A percentile compares a stretch with the other conserved stretches of the same genome.
These are phyloP conservation scores for Ceratobasidium sp. DNA, from an alignment of 1,284 basidiomycete genomes.

Conservation along the genomic window DNA sequence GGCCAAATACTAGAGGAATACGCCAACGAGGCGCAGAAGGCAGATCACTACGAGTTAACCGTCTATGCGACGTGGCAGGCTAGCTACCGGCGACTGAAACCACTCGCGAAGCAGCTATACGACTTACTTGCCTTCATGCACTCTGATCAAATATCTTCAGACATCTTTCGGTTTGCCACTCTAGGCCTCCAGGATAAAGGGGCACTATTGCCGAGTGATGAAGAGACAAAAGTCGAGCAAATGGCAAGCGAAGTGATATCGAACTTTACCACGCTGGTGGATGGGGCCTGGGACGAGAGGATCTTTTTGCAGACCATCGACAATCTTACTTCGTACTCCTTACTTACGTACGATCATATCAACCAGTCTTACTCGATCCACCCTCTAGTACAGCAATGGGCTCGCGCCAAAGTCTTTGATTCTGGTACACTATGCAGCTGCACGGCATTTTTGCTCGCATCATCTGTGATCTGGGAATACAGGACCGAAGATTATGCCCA, in stretches of 20 bases:
- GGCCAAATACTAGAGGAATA: neutral
- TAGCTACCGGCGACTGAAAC: neutral
- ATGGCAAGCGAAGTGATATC: neutral
- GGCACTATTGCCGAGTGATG: neutral
- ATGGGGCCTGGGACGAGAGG: neutral
- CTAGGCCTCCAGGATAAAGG: neutral
- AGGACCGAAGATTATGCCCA: neutral
- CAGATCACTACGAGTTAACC: neutral
- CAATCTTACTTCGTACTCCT: conserved; percentile 3
- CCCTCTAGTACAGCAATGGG: conserved; percentile 19
- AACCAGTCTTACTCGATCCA: neutral
- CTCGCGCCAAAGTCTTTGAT: neutral
- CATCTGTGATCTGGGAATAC: neutral
- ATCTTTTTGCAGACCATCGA: conserved; percentile 6
- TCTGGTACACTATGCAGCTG: neutral
- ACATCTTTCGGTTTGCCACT: conserved; percentile 14
- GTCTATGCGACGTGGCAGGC: conserved; percentile 21
- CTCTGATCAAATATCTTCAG: conserved; percentile 12
- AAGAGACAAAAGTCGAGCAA: neutral
- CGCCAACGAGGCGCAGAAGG: neutral
- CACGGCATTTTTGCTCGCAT: conserved; percentile 13
- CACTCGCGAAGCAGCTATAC: conserved; percentile 6
- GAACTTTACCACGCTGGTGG: neutral
- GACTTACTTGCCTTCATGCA: conserved; percentile 15
- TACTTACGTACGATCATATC: neutral